Evolutionary conservation across 257 asterid species (phyloP), one percentile per base, ranked within the genome.

Genomic region (Capsicum baccatum): DNA sequence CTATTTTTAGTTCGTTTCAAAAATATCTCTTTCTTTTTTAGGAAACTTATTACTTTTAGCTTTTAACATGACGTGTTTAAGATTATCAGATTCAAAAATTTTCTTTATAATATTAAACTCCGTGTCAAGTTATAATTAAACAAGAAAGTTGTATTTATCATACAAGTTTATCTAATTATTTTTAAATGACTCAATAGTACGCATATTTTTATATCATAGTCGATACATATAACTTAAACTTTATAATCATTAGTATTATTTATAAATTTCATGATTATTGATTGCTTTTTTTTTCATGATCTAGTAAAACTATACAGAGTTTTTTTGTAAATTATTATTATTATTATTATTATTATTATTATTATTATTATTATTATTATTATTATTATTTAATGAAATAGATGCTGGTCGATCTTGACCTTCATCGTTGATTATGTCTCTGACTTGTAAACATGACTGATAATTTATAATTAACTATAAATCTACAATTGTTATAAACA

Each of bases 371-470:
- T 39, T 39, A 39, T 4, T 39, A 39, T 39, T 39, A 39, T 39
- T 39, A 4, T 39, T 39, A 74, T 50, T 19, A 12, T 50, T 70
- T 70, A 70, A 70, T 17, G 57, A 14, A 9, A 17, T 16, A 70
- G 56, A 69, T 69, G 55, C 33, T 71, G 79, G 19, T 71, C 63
- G 47, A 76, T 76, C 81, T 52, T 76, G 80, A 74, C 60, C 44
- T 15, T 21, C 13, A 74, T 13, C 17, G 5, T 73, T 73, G 81
- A 50, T 62, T 21, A 21, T 50, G 81, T 74, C 47, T 26, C 81
- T 19, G 14, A 76, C 63, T 26, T 52, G 48, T 76, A 21, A 50
- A 52, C 81, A 21, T 74, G 60, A 74, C 2, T 74, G 19, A 48
- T 50, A 12, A 7, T 19, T 48, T 4, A 26, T 26, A 14, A 37